phyloP scores from a whole-genome alignment of 768 basidiomycete species.

The Agaricus subrufescens region DNA sequence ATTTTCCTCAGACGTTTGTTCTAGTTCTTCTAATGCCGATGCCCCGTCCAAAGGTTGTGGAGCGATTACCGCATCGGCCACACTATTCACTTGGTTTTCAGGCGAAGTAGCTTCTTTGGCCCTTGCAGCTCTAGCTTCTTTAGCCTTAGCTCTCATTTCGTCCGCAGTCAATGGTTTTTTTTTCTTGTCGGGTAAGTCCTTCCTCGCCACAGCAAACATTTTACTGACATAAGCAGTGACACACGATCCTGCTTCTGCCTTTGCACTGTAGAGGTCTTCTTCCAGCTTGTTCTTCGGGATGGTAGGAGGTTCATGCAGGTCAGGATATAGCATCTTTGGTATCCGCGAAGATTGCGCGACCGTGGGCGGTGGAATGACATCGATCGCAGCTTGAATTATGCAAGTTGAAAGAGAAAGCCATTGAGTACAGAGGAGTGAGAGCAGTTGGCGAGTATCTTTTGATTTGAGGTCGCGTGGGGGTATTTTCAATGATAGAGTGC shows the following conservation, averaged over 20 bases:
- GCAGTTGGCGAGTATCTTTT: constrained; percentile 82
- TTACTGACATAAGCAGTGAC: constrained; percentile 92
- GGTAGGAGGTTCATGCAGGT: constrained; percentile 53
- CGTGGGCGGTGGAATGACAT: constrained; percentile 87
- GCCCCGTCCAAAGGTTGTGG: constrained; percentile 9
- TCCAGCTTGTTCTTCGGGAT: constrained; percentile 80
- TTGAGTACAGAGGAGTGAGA: constrained; percentile 86
- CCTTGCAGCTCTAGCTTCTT: constrained; percentile 41
- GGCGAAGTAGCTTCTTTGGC: constrained; percentile 18
- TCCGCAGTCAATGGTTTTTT: constrained; percentile 73
- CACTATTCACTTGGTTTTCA: constrained; percentile 12
- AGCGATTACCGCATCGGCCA: constrained; percentile 13
- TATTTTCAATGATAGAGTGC: constrained; percentile 77
- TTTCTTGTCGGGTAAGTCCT: constrained; percentile 85
- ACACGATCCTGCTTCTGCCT: constrained; percentile 48
- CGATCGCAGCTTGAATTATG: constrained; percentile 88
- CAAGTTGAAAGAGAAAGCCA: constrained; percentile 95
- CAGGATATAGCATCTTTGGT: constrained; percentile 89
- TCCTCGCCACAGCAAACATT: constrained; percentile 89
- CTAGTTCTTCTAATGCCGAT: constrained; percentile 11
- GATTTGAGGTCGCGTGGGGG: constrained; percentile 85
- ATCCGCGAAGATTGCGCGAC: constrained; percentile 78
- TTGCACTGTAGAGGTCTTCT: constrained; percentile 71
- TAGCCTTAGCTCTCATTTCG: constrained; percentile 68
- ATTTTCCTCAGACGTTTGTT: constrained; percentile 23